phyloP scores from a whole-genome alignment of 1,284 basidiomycete genomes.

The Malassezia equina region DNA sequence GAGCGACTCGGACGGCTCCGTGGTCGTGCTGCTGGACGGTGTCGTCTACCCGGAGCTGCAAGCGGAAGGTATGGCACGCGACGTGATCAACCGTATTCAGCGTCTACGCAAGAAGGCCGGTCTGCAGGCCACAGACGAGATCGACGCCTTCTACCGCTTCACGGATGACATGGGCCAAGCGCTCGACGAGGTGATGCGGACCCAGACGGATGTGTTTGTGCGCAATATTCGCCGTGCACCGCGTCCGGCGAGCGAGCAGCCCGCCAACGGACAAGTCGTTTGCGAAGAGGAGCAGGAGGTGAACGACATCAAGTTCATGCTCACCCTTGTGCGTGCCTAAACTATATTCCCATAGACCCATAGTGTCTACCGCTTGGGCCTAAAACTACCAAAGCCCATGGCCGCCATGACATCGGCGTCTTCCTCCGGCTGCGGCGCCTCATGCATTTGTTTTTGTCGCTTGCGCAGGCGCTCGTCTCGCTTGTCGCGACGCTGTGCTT shows the following conservation, averaged over 20 bases:
- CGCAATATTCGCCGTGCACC: conserved; percentile 61
- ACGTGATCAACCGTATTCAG: conserved; percentile 88
- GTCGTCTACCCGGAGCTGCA: conserved; percentile 76
- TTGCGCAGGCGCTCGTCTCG: conserved; percentile 22
- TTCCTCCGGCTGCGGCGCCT: background rate
- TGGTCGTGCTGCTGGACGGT: conserved; percentile 82
- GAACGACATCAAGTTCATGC: conserved; percentile 65
- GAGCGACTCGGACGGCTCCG: conserved; percentile 84
- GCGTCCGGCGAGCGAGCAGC: conserved; percentile 39
- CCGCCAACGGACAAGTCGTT: conserved; percentile 53
- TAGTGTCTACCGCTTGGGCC: conserved; percentile 51
- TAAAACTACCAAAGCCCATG: conserved; percentile 91
- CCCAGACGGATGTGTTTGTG: conserved; percentile 63
- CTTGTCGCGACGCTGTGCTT: conserved; percentile 55
- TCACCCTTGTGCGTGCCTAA: conserved; percentile 39
- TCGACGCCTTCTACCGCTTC: conserved; percentile 78
- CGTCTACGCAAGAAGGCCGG: conserved; percentile 91
- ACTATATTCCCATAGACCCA: background rate
- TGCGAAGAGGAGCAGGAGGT: conserved; percentile 81
- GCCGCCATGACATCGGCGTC: conserved; percentile 59
- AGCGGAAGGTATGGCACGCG: conserved; percentile 76
- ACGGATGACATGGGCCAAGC: conserved; percentile 57
- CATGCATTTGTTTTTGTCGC: conserved; percentile 56
- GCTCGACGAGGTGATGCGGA: conserved; percentile 62
- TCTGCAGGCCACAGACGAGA: conserved; percentile 84